A percentile compares a stretch with the other conserved stretches of the same genome.
These are phyloP conservation scores for Fusarium phyllophilum DNA, from an alignment of 2,329 filamentous ascomycete species.

Conservation along the genomic window DNA sequence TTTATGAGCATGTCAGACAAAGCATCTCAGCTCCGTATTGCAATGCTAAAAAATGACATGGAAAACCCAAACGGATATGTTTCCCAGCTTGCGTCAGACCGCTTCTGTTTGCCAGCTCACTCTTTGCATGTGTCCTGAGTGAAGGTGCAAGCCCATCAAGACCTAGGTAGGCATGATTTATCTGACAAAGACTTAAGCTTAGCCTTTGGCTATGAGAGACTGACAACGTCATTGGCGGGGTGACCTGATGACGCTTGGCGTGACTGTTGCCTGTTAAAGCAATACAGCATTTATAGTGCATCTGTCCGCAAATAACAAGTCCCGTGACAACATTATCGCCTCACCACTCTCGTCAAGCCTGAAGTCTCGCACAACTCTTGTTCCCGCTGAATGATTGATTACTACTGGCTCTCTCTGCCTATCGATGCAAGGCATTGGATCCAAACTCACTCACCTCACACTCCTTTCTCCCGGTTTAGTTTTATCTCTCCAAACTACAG, in stretches of 20 bases:
- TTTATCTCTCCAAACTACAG: conserved; percentile 15
- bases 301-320: background rate
- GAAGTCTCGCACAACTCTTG: conserved; percentile 32
- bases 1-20: background rate
- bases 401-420: conserved; percentile 28
- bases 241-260: conserved; percentile 38
- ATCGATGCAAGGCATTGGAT: conserved; percentile 31
- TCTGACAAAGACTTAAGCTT: conserved; percentile 21
- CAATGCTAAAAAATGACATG: background rate
- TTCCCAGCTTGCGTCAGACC: conserved; percentile 5
- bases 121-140: background rate
- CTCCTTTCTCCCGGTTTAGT: conserved; percentile 30
- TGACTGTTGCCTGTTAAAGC: conserved; percentile 13
- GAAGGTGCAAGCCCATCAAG: conserved; percentile 3
- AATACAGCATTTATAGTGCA: background rate
- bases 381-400: conserved; percentile 33
- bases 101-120: background rate
- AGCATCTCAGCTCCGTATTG: background rate
- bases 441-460: conserved; percentile 14
- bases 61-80: background rate
- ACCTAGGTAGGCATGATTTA: conserved; percentile 24
- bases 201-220: conserved; percentile 18
- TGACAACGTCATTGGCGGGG: conserved; percentile 47
- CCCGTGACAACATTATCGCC: conserved; percentile 19
- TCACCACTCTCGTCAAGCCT: conserved; percentile 12